Evolutionary conservation across 2,329 filamentous ascomycete genomes (phyloP).

Genomic region (Leptographium flavum): DNA sequence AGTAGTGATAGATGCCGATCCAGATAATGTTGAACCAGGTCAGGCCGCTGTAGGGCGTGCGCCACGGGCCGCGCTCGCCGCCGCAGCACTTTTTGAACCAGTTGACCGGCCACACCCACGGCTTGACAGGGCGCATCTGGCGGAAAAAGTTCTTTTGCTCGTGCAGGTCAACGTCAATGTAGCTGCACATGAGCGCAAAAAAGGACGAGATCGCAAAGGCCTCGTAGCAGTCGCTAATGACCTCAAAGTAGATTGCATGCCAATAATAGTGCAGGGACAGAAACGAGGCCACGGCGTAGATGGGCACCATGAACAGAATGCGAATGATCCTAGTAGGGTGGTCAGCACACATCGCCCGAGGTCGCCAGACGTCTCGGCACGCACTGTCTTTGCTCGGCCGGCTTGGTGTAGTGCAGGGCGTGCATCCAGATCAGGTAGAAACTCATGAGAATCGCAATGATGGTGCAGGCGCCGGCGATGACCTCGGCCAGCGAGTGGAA

Average conservation of each 20-base stretch:
- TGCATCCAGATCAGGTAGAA: slow-evolving; percentile 45
- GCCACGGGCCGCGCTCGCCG: slow-evolving; percentile 52
- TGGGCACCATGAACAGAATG: slow-evolving; percentile 76
- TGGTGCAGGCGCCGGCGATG: slow-evolving; percentile 31
- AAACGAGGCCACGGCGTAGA: slow-evolving; percentile 64
- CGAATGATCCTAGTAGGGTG: slow-evolving; percentile 53
- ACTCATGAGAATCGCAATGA: slow-evolving; percentile 37
- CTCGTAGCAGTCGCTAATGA: slow-evolving; percentile 76
- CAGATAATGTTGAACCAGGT: slow-evolving; percentile 87
- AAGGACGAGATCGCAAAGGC: slow-evolving; percentile 80
- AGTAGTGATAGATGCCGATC: slow-evolving; percentile 76
- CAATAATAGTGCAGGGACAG: slow-evolving; percentile 61
- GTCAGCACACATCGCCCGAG: neutral
- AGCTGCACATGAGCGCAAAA: slow-evolving; percentile 70
- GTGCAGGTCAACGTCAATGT: slow-evolving; percentile 63
- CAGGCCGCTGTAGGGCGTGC: slow-evolving; percentile 64
- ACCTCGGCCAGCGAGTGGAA: slow-evolving; percentile 42
- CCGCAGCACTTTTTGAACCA: slow-evolving; percentile 60
- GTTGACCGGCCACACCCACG: slow-evolving; percentile 62
- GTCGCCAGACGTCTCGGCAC: slow-evolving; percentile 10
- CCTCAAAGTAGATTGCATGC: slow-evolving; percentile 67
- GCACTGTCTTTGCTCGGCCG: slow-evolving; percentile 43
- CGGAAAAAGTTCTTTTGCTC: slow-evolving; percentile 74
- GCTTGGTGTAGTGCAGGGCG: slow-evolving; percentile 45
- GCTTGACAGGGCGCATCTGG: slow-evolving; percentile 45